Evolutionary conservation across 1,284 basidiomycete genomes (phyloP).

Genomic region (Peniophora sp.): DNA sequence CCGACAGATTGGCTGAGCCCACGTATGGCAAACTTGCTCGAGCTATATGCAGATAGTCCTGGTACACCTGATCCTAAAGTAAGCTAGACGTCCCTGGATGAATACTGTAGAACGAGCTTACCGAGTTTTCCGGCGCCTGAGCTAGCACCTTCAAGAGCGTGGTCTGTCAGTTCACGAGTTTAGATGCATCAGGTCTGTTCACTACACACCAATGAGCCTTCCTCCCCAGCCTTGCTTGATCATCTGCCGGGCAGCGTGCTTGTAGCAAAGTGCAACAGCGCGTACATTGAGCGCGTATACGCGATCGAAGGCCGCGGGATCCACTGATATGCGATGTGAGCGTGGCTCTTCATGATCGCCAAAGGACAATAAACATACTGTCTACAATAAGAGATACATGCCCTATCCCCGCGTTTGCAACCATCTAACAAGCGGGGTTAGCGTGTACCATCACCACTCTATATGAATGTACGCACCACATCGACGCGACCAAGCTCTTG

Average conservation of each 20-base stretch:
- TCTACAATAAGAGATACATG: conserved; percentile 23
- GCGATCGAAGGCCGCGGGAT: conserved; percentile 10
- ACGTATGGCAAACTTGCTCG: conserved; percentile 15
- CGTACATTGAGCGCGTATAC: conserved; percentile 10
- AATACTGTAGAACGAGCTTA: neutral
- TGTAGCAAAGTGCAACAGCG: conserved; percentile 19
- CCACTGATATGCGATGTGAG: conserved; percentile 4
- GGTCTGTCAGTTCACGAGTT: no score
- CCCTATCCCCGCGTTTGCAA: conserved; percentile 33
- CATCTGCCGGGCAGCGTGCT: conserved; percentile 23
- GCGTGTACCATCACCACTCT: neutral
- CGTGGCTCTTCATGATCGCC: neutral
- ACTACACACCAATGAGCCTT: conserved; percentile 18
- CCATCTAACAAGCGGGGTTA: conserved; percentile 12
- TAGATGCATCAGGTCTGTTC: no score
- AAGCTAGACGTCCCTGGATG: neutral
- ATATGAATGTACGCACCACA: conserved; percentile 5
- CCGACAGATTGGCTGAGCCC: conserved; percentile 14
- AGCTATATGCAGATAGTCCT: conserved; percentile 5
- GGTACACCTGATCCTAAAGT: neutral
- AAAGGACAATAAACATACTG: conserved; percentile 15
- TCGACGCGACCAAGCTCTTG: conserved; percentile 20
- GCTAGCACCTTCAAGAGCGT: conserved; percentile 9
- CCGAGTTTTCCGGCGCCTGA: conserved; percentile 12
- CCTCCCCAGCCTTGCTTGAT: conserved; percentile 24